Evolutionary conservation across 2,329 filamentous ascomycete genomes (phyloP), one percentile per base, ranked within the genome.

Genomic region (Xenosphaeropsis pyriputrescens): DNA sequence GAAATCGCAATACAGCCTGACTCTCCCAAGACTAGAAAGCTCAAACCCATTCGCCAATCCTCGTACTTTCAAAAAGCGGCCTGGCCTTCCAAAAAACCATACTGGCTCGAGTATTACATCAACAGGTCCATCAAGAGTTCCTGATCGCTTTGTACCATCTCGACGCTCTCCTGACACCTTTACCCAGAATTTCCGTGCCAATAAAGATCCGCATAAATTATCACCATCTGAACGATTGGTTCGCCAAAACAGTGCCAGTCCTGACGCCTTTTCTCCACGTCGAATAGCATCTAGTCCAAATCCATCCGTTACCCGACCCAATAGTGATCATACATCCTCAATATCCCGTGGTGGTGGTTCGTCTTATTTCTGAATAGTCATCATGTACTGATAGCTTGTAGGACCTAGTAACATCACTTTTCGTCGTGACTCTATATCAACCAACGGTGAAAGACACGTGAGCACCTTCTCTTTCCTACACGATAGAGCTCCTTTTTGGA

Each of bases 131-230:
- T 18, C 47, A 9, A 42, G 44, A 36, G 43, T 60, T 9, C 66
- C 66, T 16, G 75, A 80, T 52, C 65, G 76, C 18, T 80, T 78
- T 49, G 65, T 79, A 33, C 62, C 69, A 22, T 49, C 50, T 37
- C 60, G 67, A 35, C 59, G 61, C 35, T 58, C 58, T 34, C 53
- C 56, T 5, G 55, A 58, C 16, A 47, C 57, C 29, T 55, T 62
- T 13, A 57, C 62, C 17, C 41, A 68, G 38, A 66, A 61, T 34
- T 75, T 70, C 45, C 64, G 63, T 41, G 46, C 72, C 19, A 67
- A 62, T 45, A 74, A 68, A 47, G 54, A 61, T 34, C 55, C 61
- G 14, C 50, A 59, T 26, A 58, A 60, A 19, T 52, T 73, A 13
- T 61, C 62, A 11, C 48, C 55, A 13, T 57, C 61, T 37, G 68